Base-by-base conservation (phyloP, 805 yeast species). In the Candida chauliodis region DNA sequence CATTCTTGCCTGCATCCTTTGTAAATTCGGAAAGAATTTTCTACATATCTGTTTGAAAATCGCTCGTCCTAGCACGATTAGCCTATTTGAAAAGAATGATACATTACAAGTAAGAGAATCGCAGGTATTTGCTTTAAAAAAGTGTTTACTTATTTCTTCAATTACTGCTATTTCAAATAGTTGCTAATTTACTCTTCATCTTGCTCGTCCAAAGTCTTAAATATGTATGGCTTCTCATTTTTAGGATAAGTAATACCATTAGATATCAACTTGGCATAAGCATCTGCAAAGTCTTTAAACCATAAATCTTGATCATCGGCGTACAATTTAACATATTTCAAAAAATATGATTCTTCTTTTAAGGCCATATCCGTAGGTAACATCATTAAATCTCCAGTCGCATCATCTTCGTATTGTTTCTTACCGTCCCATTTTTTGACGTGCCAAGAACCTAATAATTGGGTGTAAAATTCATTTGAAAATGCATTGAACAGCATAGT, bases 151-250 rank as follows among this genome's bases (percentile, higher is more conserved):
- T n/a, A n/a, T n/a, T n/a, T n/a, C n/a, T n/a, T n/a, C n/a, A n/a
- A n/a, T n/a, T n/a, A n/a, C n/a, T n/a, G n/a, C n/a, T n/a, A n/a
- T n/a, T n/a, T n/a, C n/a, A n/a, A n/a, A n/a, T n/a, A n/a, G n/a
- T n/a, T n/a, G n/a, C 8, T 20, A 9, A 8, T 17, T 26, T 35
- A 34, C 1, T 36, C 37, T 8, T 44, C 45, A 22, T 66, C 77
- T 66, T 83, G 89, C 36, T 83, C 89, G 28, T 82, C 89, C 42
- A 85, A 62, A 24, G 91, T 81, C 59, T 79, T 71, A 61, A 83
- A 81, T 31, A 53, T 54, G 51, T 67, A 65, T n/a, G 61, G 61
- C 45, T 66, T 58, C 20, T 68, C 55, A 23, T 66, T 62, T 14
- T 69, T 61, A 9, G 81, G 83, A 57, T 82, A 84, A 5, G 55